A percentile compares a stretch with the other conserved stretches of the same genome.
phyloP scores from a whole-genome alignment of 306 rosid genomes.

The Pyrus communis region DNA sequence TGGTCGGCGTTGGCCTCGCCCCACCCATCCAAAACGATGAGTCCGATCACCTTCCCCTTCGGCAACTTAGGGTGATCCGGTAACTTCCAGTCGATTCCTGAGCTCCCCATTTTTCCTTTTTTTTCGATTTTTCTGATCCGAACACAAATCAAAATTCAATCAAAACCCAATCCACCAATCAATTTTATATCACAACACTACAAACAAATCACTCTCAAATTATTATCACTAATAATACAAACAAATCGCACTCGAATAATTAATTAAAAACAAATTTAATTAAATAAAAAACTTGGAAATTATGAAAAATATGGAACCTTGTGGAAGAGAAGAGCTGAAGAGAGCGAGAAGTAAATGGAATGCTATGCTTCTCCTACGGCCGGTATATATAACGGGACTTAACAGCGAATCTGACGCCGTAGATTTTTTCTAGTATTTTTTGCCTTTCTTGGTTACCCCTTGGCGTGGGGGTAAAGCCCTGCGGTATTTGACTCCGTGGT shows the following conservation, averaged over 20 bases:
- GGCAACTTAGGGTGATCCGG: conserved; percentile 94
- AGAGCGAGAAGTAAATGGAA: background rate
- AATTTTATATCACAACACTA: background rate
- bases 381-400: background rate
- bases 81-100: conserved; percentile 64
- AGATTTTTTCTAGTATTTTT: background rate
- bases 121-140: background rate
- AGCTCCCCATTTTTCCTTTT: conserved; percentile 46
- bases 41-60: conserved; percentile 69
- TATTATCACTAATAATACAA: background rate
- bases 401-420: background rate
- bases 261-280: background rate
- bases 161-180: background rate
- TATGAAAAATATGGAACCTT: background rate
- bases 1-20: conserved; percentile 75
- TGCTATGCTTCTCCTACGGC: background rate
- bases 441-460: background rate
- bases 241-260: background rate
- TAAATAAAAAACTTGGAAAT: background rate
- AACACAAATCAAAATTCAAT: background rate
- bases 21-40: conserved; percentile 94
- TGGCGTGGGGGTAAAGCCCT: background rate
- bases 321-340: background rate
- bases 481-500: background rate
- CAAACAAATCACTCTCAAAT: background rate